Evolutionary conservation across 2,329 filamentous ascomycete genomes (phyloP), one percentile per base, ranked within the genome.

Genomic region (Penicillium sp.): DNA sequence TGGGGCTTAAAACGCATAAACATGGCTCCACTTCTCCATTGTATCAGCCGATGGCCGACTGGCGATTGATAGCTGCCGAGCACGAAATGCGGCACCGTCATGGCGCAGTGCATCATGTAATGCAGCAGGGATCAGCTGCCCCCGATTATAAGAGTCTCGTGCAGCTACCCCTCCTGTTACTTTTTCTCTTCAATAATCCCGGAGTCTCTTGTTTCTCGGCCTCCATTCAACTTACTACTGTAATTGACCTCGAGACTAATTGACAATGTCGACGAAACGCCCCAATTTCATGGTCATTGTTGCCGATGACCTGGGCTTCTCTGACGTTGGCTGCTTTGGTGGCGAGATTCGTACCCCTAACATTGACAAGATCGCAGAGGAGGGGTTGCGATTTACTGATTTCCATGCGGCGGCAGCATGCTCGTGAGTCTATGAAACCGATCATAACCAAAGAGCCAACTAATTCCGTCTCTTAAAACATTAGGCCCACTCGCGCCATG

Each of bases 361-460:
- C 63, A 75, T 87, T 37, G 82, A 86, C 70, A 80, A 79, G 49
- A 59, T 59, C 3, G 78, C 82, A 3, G 72, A 77, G 70, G 72
- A 79, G 53, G 80, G 84, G 29, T 70, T 88, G 21, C 81, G 84
- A 5, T 85, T 87, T 65, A 87, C 84, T 0, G 83, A 87, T 63
- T 88, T 86, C 69, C 86, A 88, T 65, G 82, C 85, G 1, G 85
- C 86, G 0, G 82, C 85, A 2, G 85, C 86, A 50, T 88, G 85
- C 71, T 87, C 84, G 49, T 74, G 53, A 48, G 71, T 65, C 22
- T 16, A 39, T 19, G 35, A 39, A 39, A 16, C 14, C 19, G 39
- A 6, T 19, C 22, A 13, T n/a, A 10, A 33, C 21, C 4, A 8
- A 39, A 19, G 1, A 2, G 1, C 8, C 8, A 19, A 19, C 35